Percentiles rank a stretch among this genome's conserved stretches.
phyloP scores from a whole-genome alignment of 1,284 basidiomycete genomes.

The Ceraceosorus guamensis region DNA sequence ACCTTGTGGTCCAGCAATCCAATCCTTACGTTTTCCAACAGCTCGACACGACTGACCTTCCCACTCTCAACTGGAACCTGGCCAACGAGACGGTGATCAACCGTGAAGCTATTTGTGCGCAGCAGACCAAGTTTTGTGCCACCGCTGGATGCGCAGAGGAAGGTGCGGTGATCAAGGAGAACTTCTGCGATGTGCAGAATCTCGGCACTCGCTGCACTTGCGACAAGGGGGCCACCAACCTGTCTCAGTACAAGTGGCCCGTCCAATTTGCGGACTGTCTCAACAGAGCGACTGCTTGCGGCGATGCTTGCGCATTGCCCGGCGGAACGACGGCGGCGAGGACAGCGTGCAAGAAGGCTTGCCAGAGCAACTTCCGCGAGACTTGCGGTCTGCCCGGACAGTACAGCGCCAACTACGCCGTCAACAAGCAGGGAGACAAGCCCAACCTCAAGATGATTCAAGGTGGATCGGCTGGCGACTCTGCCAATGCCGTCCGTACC shows the following conservation, averaged over 20 bases:
- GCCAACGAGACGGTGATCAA: slow-evolving; percentile 10
- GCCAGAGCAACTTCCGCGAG: slow-evolving; percentile 24
- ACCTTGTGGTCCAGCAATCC: slow-evolving; percentile 15
- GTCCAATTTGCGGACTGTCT: slow-evolving; percentile 41
- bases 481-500: background rate
- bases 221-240: slow-evolving; percentile 23
- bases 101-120: slow-evolving; percentile 21
- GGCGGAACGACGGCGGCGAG: slow-evolving; percentile 19
- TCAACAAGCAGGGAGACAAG: slow-evolving; percentile 24
- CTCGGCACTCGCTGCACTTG: slow-evolving; percentile 28
- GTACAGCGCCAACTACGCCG: slow-evolving; percentile 39
- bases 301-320: slow-evolving; percentile 24
- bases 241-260: slow-evolving; percentile 45
- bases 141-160: slow-evolving; percentile 29
- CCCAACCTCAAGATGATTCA: slow-evolving; percentile 31
- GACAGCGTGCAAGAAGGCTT: slow-evolving; percentile 24
- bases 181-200: slow-evolving; percentile 38
- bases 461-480: slow-evolving; percentile 23
- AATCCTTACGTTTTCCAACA: slow-evolving; percentile 24
- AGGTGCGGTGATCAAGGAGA: slow-evolving; percentile 15
- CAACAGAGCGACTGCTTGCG: slow-evolving; percentile 29
- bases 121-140: slow-evolving; percentile 36
- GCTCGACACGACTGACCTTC: slow-evolving; percentile 21
- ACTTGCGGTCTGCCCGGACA: slow-evolving; percentile 38
- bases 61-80: slow-evolving; percentile 14